Percentiles rank a stretch among this genome's conserved stretches.
Evolutionary conservation across 192 early-diverging fungal genomes (phyloP).

Genomic region (Coemansia sp.): DNA sequence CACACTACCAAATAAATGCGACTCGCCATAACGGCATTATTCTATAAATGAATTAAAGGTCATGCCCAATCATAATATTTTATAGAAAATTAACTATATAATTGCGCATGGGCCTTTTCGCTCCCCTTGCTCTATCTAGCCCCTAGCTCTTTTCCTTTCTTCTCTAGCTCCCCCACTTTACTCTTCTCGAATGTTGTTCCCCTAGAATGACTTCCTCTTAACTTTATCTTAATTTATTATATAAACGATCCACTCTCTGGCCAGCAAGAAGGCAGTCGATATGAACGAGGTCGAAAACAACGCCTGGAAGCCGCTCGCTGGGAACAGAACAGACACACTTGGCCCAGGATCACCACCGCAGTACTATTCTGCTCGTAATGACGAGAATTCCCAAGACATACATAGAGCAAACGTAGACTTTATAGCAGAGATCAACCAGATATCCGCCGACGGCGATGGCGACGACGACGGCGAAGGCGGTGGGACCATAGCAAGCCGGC

Average conservation of each 20-base stretch:
- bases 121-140: too few relatives aligned
- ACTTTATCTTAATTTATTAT: not conserved
- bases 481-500: not conserved
- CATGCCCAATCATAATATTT: too few relatives aligned
- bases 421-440: constrained; percentile 12
- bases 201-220: not conserved
- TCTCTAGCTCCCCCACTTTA: too few relatives aligned
- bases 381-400: not conserved
- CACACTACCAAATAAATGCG: too few relatives aligned
- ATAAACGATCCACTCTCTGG: not conserved
- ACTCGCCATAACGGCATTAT: too few relatives aligned
- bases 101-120: too few relatives aligned
- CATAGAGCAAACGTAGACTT: constrained; percentile 9
- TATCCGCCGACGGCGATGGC: not conserved
- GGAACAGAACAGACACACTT: not conserved
- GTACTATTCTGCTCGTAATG: not conserved
- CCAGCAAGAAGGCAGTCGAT: not conserved
- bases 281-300: constrained; percentile 5
- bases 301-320: not conserved
- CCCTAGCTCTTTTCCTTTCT: too few relatives aligned
- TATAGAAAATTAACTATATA: too few relatives aligned
- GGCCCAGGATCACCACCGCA: constrained; percentile 1
- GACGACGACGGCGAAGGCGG: not conserved
- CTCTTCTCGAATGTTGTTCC: too few relatives aligned
- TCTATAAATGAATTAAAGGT: too few relatives aligned